Evolutionary conservation across 2,329 filamentous ascomycete species (phyloP).

Genomic region (Claviceps spartinae): DNA sequence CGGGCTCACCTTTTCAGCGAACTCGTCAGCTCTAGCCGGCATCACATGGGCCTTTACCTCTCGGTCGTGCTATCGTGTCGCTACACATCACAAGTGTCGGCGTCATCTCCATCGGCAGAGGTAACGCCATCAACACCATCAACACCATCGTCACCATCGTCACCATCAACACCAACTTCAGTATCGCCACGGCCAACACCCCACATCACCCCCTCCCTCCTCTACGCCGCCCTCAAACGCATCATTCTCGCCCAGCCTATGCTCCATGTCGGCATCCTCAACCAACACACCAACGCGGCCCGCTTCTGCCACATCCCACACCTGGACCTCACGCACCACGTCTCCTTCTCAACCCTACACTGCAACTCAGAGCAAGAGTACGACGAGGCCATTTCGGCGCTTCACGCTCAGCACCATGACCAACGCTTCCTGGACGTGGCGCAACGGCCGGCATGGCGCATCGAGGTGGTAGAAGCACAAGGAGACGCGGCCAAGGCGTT

Average conservation of each 20-base stretch:
- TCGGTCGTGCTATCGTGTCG: slow-evolving; percentile 32
- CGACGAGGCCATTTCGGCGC: slow-evolving; percentile 17
- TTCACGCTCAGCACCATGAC: slow-evolving; percentile 27
- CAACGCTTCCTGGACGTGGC: slow-evolving; percentile 27
- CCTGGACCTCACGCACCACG: slow-evolving; percentile 30
- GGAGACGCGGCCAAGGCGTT: no score
- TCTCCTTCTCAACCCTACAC: slow-evolving; percentile 21
- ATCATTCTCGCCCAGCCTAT: slow-evolving; percentile 31
- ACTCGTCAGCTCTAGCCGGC: slow-evolving; percentile 30
- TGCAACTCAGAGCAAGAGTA: slow-evolving; percentile 12
- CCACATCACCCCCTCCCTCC: not conserved
- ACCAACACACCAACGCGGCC: slow-evolving; percentile 29
- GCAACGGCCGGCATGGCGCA: slow-evolving; percentile 32
- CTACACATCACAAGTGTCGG: slow-evolving; percentile 18
- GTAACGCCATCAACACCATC: no score
- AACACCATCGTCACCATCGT: no score
- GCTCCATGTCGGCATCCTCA: slow-evolving; percentile 34
- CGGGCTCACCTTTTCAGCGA: slow-evolving; percentile 20
- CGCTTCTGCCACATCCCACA: slow-evolving; percentile 28
- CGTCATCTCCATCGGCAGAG: no score
- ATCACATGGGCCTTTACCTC: slow-evolving; percentile 32
- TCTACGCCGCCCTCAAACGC: slow-evolving; percentile 25
- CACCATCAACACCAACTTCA: no score
- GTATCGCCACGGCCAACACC: no score
- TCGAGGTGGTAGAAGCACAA: slow-evolving; percentile 21